Percentiles rank a stretch among this genome's conserved stretches.
Evolutionary conservation across 257 asterid genomes (phyloP).

Genomic region (Misopates orontium): DNA sequence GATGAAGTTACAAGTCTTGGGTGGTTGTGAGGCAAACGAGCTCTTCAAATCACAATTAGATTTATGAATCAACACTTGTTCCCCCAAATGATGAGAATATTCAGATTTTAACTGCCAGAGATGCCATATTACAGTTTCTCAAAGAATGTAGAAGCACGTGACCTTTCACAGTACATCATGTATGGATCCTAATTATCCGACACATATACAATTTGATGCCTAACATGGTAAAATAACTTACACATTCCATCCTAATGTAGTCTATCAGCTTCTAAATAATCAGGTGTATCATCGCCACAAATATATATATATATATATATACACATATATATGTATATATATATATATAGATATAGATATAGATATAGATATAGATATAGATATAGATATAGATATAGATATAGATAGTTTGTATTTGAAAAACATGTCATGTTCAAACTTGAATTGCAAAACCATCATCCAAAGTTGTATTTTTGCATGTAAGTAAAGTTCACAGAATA

Average conservation of each 20-base stretch:
- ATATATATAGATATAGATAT: no score
- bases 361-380: no score
- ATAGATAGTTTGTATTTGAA: not conserved
- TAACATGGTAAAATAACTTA: conserved; percentile 5
- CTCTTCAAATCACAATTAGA: not conserved
- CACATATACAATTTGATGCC: not conserved
- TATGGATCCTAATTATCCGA: not conserved
- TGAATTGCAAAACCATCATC: conserved; percentile 19
- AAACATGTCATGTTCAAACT: not conserved
- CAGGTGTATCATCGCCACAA: not conserved
- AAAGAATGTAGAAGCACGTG: not conserved
- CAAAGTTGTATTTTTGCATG: not conserved
- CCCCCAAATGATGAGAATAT: not conserved
- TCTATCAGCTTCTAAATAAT: conserved; percentile 1
- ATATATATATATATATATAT: no score
- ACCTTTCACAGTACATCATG: not conserved
- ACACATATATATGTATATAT: no score
- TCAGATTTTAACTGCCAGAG: not conserved
- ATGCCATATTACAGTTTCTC: not conserved
- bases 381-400: no score
- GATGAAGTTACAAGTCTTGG: not conserved
- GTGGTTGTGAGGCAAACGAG: not conserved
- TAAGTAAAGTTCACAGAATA: not conserved
- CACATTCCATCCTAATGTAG: not conserved
- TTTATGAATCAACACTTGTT: not conserved